Conservation (phyloP, 2,329 filamentous ascomycete species). For the Bretziella fagacearum region DNA sequence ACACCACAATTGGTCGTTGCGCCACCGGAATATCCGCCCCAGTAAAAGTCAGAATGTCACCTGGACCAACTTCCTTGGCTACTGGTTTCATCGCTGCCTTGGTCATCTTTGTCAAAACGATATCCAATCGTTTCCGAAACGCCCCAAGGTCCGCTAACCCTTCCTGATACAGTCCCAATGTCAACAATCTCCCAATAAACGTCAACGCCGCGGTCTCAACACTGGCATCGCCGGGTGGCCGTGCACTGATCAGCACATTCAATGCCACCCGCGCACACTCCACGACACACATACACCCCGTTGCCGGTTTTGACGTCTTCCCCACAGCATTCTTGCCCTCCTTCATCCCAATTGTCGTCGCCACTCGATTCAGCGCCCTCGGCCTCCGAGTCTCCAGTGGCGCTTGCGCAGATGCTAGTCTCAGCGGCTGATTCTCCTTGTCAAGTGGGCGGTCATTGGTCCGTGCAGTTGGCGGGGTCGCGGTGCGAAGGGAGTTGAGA, state of each 20-base stretch:
- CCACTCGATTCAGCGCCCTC: slow-evolving; percentile 41
- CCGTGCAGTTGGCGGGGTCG: slow-evolving; percentile 18
- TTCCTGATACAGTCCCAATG: slow-evolving; percentile 46
- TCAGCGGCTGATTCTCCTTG: slow-evolving; percentile 8
- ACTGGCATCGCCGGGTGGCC: slow-evolving; percentile 33
- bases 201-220: slow-evolving; percentile 58
- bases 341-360: slow-evolving; percentile 30
- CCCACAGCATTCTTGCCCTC: not conserved
- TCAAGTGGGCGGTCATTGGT: not conserved
- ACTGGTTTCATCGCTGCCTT: slow-evolving; percentile 22
- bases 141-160: slow-evolving; percentile 51
- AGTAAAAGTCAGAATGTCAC: slow-evolving; percentile 45
- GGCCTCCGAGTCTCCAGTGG: slow-evolving; percentile 44
- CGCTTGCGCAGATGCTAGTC: slow-evolving; percentile 7
- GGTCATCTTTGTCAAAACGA: slow-evolving; percentile 15
- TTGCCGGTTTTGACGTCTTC: slow-evolving; percentile 20
- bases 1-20: slow-evolving; percentile 39
- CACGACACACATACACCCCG: slow-evolving; percentile 37
- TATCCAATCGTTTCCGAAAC: slow-evolving; percentile 46
- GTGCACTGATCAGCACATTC: slow-evolving; percentile 31
- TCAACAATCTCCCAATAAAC: slow-evolving; percentile 47
- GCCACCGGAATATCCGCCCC: slow-evolving; percentile 25
- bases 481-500: slow-evolving; percentile 51
- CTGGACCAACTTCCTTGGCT: slow-evolving; percentile 19
- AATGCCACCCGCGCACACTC: slow-evolving; percentile 57